Evolutionary conservation across 768 basidiomycete genomes (phyloP).

Genomic region (Rhizopogon vinicolor): DNA sequence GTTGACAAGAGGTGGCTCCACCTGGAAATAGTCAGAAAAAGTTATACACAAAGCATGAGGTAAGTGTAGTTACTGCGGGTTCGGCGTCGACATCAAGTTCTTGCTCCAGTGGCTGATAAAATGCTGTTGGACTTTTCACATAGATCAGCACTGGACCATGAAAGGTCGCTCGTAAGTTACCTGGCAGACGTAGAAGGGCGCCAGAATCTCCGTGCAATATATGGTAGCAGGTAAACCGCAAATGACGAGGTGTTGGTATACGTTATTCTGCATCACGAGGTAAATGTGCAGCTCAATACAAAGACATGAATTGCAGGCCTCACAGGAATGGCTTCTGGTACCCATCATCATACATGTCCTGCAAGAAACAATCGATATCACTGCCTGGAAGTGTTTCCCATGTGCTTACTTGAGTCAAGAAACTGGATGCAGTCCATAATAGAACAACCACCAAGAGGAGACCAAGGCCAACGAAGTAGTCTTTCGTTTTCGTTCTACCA

Average conservation of each 20-base stretch:
- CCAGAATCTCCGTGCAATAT: constrained; percentile 31
- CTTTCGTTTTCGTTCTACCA: constrained; percentile 11
- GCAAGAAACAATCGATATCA: constrained; percentile 5
- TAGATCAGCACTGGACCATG: background rate
- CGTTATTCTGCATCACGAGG: constrained; percentile 55
- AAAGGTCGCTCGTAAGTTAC: constrained; percentile 6
- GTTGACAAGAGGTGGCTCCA: constrained; percentile 1
- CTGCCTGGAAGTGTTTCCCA: background rate
- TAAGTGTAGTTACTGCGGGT: constrained; percentile 10
- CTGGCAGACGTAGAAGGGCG: constrained; percentile 3
- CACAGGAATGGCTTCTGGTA: constrained; percentile 91
- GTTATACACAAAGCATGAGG: background rate
- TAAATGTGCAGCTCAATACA: background rate
- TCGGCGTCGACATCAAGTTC: constrained; percentile 8
- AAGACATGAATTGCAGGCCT: constrained; percentile 14
- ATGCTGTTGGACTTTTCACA: constrained; percentile 8
- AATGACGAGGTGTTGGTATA: constrained; percentile 94
- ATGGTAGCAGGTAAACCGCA: constrained; percentile 72
- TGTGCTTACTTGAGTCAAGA: constrained; percentile 68
- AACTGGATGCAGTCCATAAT: constrained; percentile 87
- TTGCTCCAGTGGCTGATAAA: constrained; percentile 20
- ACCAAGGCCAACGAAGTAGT: constrained; percentile 57
- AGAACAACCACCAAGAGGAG: constrained; percentile 73
- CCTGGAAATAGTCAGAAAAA: background rate
- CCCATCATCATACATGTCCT: constrained; percentile 56